These are phyloP conservation scores for Sclerotinia glacialis DNA, from an alignment of 2,329 filamentous ascomycete genomes.

Conservation along the genomic window DNA sequence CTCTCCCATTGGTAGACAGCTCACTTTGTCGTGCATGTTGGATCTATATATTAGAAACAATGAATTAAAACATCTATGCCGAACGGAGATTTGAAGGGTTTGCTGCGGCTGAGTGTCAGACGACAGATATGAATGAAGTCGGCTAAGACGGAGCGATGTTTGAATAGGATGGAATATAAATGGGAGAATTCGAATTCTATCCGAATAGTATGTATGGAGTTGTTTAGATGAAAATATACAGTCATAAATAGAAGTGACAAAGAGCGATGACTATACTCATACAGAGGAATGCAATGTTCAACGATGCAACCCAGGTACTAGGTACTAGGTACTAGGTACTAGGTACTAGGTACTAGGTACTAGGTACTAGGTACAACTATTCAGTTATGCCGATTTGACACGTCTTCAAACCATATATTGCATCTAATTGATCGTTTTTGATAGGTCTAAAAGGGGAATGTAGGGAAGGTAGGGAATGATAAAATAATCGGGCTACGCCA, in stretches of 20 bases:
- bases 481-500: not conserved
- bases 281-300: not conserved
- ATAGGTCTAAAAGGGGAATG: not conserved
- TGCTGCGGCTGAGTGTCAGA: constrained; percentile 2
- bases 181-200: not conserved
- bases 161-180: not conserved
- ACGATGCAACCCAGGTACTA: not conserved
- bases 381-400: not conserved
- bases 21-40: not conserved
- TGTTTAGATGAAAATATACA: not conserved
- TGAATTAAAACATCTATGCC: not conserved
- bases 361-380: not conserved
- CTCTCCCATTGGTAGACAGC: not conserved
- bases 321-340: not conserved
- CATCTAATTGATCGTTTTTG: not conserved
- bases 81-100: not conserved
- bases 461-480: not conserved
- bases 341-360: not conserved
- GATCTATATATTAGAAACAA: not conserved
- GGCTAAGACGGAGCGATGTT: not conserved
- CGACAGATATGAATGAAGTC: not conserved
- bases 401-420: not conserved
- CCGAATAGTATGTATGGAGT: not conserved
- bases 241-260: no score
- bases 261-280: no score